Conservation (phyloP, 495 filamentous ascomycete genomes). For the Patellaria atrata region DNA sequence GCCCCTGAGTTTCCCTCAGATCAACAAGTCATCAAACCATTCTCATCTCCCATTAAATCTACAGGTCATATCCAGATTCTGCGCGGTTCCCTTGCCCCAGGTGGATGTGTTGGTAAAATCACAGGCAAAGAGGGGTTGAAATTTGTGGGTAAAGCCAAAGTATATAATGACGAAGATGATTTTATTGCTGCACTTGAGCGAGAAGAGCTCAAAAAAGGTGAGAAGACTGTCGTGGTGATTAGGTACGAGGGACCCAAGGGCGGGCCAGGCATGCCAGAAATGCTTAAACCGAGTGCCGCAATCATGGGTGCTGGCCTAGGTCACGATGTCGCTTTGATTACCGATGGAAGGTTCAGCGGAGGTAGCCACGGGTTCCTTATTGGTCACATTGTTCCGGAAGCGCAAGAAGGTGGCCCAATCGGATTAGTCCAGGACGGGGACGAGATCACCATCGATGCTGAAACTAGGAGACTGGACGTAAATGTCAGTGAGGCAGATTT, state of each 20-base stretch:
- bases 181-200: conserved; percentile 33
- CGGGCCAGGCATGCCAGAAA: conserved; percentile 75
- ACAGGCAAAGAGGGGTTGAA: conserved; percentile 90
- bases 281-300: conserved; percentile 68
- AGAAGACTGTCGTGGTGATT: conserved; percentile 96
- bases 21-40: conserved; percentile 82
- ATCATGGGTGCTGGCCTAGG: conserved; percentile 81
- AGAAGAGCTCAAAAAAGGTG: conserved; percentile 82
- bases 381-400: conserved; percentile 60
- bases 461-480: conserved; percentile 45
- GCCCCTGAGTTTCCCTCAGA: conserved; percentile 64
- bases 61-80: conserved; percentile 97
- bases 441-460: conserved; percentile 55
- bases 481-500: conserved; percentile 48
- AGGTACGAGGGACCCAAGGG: conserved; percentile 84
- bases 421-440: conserved; percentile 56
- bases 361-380: conserved; percentile 71
- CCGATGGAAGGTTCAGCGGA: conserved; percentile 63
- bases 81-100: conserved; percentile 77
- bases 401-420: conserved; percentile 54
- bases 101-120: conserved; percentile 91
- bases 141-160: conserved; percentile 77
- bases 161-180: conserved; percentile 52
- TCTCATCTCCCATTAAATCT: conserved; percentile 81
- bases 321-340: conserved; percentile 67